A percentile compares a stretch with the other conserved stretches of the same genome.
Evolutionary conservation across 1,139 yeast genomes (phyloP).

Genomic region (Candida sp.): DNA sequence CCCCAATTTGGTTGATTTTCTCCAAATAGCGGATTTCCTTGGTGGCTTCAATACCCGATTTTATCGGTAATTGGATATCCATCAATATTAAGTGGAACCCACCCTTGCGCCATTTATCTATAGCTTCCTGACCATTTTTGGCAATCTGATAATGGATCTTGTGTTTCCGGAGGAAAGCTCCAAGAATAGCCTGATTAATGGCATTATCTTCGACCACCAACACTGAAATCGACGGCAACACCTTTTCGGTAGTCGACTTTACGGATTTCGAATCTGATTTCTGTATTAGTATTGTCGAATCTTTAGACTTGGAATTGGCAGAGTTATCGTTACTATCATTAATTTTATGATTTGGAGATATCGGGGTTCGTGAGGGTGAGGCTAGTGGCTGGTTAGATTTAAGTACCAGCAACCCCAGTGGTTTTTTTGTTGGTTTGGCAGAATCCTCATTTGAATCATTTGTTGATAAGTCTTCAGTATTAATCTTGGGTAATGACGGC

Average conservation of each 20-base stretch:
- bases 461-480: neutral
- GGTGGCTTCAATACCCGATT: slow-evolving; percentile 50
- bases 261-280: slow-evolving; percentile 7
- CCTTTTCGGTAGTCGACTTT: slow-evolving; percentile 40
- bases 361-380: slow-evolving; percentile 1
- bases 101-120: slow-evolving; percentile 37
- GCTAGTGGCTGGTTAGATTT: neutral
- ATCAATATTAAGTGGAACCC: slow-evolving; percentile 47
- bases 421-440: neutral
- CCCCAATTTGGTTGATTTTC: slow-evolving; percentile 78
- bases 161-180: slow-evolving; percentile 85
- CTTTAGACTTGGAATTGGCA: neutral
- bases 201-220: slow-evolving; percentile 95
- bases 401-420: neutral
- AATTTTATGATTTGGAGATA: neutral
- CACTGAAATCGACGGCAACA: slow-evolving; percentile 80
- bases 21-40: slow-evolving; percentile 64
- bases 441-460: neutral
- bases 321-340: neutral
- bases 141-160: slow-evolving; percentile 79
- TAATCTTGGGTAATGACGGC: neutral
- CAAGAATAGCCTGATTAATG: slow-evolving; percentile 89
- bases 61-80: slow-evolving; percentile 57
- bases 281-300: slow-evolving; percentile 1
- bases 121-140: slow-evolving; percentile 50